Base-by-base conservation (phyloP, 495 filamentous ascomycete genomes). In the Xylaria telfairii region DNA sequence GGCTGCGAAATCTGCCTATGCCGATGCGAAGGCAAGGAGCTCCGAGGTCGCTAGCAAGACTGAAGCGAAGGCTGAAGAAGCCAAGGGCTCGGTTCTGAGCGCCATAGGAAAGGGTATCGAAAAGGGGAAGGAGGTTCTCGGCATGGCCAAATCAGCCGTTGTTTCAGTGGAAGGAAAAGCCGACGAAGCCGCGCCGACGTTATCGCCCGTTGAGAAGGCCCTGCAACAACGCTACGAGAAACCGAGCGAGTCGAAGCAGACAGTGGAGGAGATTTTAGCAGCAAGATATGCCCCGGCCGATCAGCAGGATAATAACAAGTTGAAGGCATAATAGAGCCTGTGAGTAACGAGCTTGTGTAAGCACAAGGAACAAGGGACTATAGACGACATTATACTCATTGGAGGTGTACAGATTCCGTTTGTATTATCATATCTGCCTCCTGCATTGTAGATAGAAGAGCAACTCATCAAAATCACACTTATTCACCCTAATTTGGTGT, bases 241-340 rank as follows among this genome's bases (percentile, higher is more conserved):
- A 65, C 71, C 79, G 57, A 46, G 72, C 57, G 64, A 71, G 24
- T 12, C 34, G 26, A 24, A 57, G 2, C 81, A 79, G 76, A 83
- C 76, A 28, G 80, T 83, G 8, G 78, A 83, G 68, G 80, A 87
- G 74, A 73, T 79, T 32, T 68, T 88, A 68, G 78, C 73, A 37
- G 85, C 82, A 73, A 71, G 86, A 74, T 88, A 88, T 65, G 77
- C 71, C 65, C 82, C 86, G 0, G 74, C 83, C 56, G 80, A 81
- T 32, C 44, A 78, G 74, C 76, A 79, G 72, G 81, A 85, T 66
- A 80, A 80, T 51, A 77, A 79, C 7, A 68, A 77, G 15, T 57
- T 82, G 56, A 77, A 78, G 47, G 76, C 77, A 8, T 65, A 80
- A 73, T 82, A 76, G 67, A 49, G 21, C 41, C 49, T 30, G n/a